Conservation (phyloP, 1,139 yeast genomes). For the Blastobotrys illinoisensis region DNA sequence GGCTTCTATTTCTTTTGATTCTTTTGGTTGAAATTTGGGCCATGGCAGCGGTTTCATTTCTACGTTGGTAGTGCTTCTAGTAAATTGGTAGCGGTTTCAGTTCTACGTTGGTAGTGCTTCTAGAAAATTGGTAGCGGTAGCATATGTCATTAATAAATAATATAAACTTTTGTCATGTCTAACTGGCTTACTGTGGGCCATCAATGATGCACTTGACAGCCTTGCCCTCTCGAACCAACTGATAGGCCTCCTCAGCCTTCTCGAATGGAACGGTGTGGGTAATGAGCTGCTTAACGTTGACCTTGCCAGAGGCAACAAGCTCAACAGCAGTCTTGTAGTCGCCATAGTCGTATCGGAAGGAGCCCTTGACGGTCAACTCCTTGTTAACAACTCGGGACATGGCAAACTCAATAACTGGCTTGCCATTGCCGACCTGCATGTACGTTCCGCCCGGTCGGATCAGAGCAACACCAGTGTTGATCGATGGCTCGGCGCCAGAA, state of each 20-base stretch:
- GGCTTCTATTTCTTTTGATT: neutral
- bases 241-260: constrained; percentile 77
- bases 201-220: constrained; percentile 57
- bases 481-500: constrained; percentile 63
- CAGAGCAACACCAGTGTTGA: constrained; percentile 53
- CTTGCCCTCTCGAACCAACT: constrained; percentile 50
- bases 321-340: constrained; percentile 72
- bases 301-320: constrained; percentile 54
- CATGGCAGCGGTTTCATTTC: too few species aligned
- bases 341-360: constrained; percentile 75
- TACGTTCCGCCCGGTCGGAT: constrained; percentile 58
- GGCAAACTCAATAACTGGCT: constrained; percentile 59
- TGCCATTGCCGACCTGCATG: constrained; percentile 75
- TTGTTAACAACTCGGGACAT: constrained; percentile 62
- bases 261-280: constrained; percentile 71
- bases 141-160: neutral
- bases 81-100: too few species aligned
- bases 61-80: too few species aligned
- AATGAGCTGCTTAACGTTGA: constrained; percentile 60
- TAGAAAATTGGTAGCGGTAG: too few species aligned
- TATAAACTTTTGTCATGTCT: neutral
- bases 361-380: constrained; percentile 67
- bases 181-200: constrained; percentile 33
- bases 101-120: too few species aligned
- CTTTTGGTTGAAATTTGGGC: too few species aligned